These are phyloP conservation scores for Persicaria maculosa DNA, from an alignment of 148 eudicot species.

Conservation along the genomic window DNA sequence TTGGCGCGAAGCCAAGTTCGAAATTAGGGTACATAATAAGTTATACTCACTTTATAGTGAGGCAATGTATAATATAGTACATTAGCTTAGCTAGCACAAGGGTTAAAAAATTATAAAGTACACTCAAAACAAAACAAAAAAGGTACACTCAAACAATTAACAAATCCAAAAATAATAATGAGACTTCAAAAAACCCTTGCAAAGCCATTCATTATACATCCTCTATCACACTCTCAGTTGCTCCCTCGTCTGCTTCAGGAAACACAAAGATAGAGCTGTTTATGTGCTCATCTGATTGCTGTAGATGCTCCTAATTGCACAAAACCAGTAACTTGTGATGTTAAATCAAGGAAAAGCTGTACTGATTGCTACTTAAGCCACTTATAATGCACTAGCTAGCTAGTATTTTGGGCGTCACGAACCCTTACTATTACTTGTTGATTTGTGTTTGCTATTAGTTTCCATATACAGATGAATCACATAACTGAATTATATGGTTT, in stretches of 20 bases:
- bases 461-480: neutral
- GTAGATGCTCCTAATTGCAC: slow-evolving; percentile 3
- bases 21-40: too few relatives aligned
- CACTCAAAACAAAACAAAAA: too few relatives aligned
- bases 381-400: neutral
- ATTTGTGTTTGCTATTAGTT: neutral
- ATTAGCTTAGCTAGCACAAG: too few relatives aligned
- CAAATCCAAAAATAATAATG: too few relatives aligned
- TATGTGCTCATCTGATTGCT: neutral
- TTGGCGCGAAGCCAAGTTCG: too few relatives aligned
- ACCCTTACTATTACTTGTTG: neutral
- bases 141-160: too few relatives aligned
- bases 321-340: neutral
- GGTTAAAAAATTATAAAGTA: too few relatives aligned
- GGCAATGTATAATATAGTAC: too few relatives aligned
- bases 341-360: neutral
- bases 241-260: slow-evolving; percentile 5
- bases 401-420: too few relatives aligned
- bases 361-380: too few relatives aligned
- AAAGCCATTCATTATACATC: neutral
- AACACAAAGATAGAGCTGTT: neutral
- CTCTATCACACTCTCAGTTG: neutral
- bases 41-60: too few relatives aligned
- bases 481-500: neutral
- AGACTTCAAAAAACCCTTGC: too few relatives aligned